Evolutionary conservation across 2,329 filamentous ascomycete species (phyloP).

Genomic region (Cadophora gregata): DNA sequence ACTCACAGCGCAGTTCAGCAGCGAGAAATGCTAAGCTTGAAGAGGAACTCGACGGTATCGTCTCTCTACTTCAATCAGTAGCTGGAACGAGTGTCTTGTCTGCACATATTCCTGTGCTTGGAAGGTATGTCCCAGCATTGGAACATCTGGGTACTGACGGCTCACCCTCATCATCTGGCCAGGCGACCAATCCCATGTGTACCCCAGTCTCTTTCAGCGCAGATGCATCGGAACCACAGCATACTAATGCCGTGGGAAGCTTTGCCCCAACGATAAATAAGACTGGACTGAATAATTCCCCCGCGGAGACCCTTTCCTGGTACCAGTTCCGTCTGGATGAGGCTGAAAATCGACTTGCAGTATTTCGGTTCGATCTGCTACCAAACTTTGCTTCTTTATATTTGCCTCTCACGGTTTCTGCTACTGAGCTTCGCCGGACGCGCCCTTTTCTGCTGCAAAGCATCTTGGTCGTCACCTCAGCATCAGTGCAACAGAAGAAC

Average conservation of each 20-base stretch:
- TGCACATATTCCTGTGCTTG: not conserved
- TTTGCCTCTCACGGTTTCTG: not conserved
- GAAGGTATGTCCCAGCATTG: not conserved
- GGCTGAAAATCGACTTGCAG: not conserved
- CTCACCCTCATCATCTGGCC: not conserved
- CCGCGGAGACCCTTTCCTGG: not conserved
- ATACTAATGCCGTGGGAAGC: not conserved
- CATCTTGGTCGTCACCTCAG: not conserved
- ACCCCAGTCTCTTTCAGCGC: not conserved
- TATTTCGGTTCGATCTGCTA: not conserved
- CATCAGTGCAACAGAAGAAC: not conserved
- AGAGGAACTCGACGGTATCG: constrained; percentile 7
- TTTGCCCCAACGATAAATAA: not conserved
- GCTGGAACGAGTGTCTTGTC: not conserved
- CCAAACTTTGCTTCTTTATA: not conserved
- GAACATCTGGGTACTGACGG: not conserved
- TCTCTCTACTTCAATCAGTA: constrained; percentile 8
- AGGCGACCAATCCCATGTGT: not conserved
- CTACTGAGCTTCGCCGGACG: not conserved
- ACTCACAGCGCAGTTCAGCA: not conserved
- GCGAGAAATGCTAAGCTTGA: constrained; percentile 5
- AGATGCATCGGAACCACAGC: not conserved
- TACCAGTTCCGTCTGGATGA: not conserved
- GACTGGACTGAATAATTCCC: not conserved
- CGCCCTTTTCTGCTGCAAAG: not conserved